These are phyloP conservation scores for Nicotiana paniculata DNA, from an alignment of 257 asterid species.

Conservation along the genomic window DNA sequence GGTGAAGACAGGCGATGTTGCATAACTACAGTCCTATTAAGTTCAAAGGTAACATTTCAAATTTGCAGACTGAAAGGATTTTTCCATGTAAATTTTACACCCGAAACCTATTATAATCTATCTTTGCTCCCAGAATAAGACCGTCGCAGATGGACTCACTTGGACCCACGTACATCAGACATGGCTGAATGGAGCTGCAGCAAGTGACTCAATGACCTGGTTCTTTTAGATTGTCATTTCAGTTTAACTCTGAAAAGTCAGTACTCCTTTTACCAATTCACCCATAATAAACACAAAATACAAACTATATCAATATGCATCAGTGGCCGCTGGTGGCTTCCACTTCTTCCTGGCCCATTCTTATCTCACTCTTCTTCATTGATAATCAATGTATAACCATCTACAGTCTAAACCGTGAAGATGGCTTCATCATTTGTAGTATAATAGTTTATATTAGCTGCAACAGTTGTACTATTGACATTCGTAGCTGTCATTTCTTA, in stretches of 20 bases:
- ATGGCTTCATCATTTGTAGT: not conserved
- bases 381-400: slow-evolving; percentile 3
- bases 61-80: not conserved
- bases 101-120: not conserved
- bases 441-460: not conserved
- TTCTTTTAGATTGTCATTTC: slow-evolving; percentile 28
- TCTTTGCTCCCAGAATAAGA: slow-evolving; percentile 43
- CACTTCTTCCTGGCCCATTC: not conserved
- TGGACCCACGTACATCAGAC: slow-evolving; percentile 82
- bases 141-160: slow-evolving; percentile 62
- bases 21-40: slow-evolving; percentile 50
- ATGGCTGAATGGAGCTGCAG: slow-evolving; percentile 63
- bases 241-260: not conserved
- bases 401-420: slow-evolving; percentile 7
- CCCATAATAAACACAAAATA: not conserved
- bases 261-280: not conserved
- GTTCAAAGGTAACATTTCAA: slow-evolving; percentile 56
- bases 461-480: not conserved
- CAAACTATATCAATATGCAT: not conserved
- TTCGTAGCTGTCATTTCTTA: not conserved
- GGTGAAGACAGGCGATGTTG: slow-evolving; percentile 57
- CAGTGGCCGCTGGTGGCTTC: not conserved
- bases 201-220: slow-evolving; percentile 39
- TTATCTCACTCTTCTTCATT: not conserved
- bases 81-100: not conserved